Evolutionary conservation across 2,329 filamentous ascomycete genomes (phyloP).

Genomic region (Fusarium sambucinum): DNA sequence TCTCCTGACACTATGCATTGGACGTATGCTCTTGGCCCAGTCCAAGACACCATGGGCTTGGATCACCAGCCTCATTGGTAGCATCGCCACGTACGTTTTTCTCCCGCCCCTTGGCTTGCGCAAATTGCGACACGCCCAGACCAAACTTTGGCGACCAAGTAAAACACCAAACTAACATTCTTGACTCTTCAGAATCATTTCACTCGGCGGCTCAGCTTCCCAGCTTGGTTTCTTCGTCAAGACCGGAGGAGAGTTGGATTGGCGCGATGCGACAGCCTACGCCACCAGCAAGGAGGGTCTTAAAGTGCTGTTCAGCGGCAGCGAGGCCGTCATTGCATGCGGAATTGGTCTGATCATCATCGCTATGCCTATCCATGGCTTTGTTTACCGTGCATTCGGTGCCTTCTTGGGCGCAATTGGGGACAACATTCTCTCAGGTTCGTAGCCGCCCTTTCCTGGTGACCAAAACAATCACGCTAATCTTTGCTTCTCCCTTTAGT

Average conservation of each 20-base stretch:
- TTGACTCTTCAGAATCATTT: slow-evolving; percentile 41
- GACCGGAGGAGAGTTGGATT: slow-evolving; percentile 51
- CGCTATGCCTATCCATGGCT: slow-evolving; percentile 42
- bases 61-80: slow-evolving; percentile 37
- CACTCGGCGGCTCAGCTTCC: slow-evolving; percentile 48
- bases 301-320: slow-evolving; percentile 51
- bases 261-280: slow-evolving; percentile 50
- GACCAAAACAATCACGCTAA: slow-evolving; percentile 10
- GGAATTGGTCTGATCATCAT: slow-evolving; percentile 41
- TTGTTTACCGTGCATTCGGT: slow-evolving; percentile 43
- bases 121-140: neutral
- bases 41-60: slow-evolving; percentile 39
- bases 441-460: neutral
- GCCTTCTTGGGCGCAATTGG: slow-evolving; percentile 36
- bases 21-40: slow-evolving; percentile 46
- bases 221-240: slow-evolving; percentile 51
- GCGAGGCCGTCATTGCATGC: slow-evolving; percentile 44
- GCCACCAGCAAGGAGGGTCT: slow-evolving; percentile 49
- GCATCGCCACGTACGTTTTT: slow-evolving; percentile 46
- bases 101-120: neutral
- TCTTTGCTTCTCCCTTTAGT: slow-evolving; percentile 8
- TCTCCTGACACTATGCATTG: slow-evolving; percentile 43
- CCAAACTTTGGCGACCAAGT: neutral
- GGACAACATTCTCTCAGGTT: slow-evolving; percentile 35
- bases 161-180: slow-evolving; percentile 20